A percentile compares a stretch with the other conserved stretches of the same genome.
Evolutionary conservation across 2,329 filamentous ascomycete genomes (phyloP).

Genomic region (Aspergillus novofumigatus): DNA sequence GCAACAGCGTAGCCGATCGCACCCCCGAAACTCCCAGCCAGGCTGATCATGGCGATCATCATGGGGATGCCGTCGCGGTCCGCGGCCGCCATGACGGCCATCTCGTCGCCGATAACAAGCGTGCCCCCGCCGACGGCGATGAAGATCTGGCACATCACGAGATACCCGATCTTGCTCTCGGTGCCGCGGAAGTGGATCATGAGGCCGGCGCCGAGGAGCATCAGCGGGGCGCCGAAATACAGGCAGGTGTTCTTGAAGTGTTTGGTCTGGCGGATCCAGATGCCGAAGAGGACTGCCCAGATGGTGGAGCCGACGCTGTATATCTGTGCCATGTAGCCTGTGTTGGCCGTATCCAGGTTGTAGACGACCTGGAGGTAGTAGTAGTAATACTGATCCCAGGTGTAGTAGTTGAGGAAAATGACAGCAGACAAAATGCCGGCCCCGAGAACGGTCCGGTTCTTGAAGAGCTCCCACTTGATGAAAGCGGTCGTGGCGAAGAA

Average conservation of each 20-base stretch:
- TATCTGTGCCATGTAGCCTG: slow-evolving; percentile 47
- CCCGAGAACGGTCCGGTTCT: slow-evolving; percentile 48
- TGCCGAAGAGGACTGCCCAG: slow-evolving; percentile 47
- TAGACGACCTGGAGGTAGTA: slow-evolving; percentile 55
- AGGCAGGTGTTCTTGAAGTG: slow-evolving; percentile 51
- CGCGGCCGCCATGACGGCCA: slow-evolving; percentile 55
- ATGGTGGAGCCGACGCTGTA: slow-evolving; percentile 55
- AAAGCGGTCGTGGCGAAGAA: slow-evolving; percentile 51
- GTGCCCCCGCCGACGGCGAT: slow-evolving; percentile 53
- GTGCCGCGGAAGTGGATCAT: slow-evolving; percentile 56
- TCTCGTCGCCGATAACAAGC: slow-evolving; percentile 52
- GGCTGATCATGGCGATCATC: slow-evolving; percentile 34
- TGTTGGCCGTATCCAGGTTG: slow-evolving; percentile 38
- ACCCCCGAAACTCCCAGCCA: slow-evolving; percentile 33
- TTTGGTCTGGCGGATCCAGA: slow-evolving; percentile 47
- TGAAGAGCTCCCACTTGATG: slow-evolving; percentile 50
- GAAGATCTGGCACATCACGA: slow-evolving; percentile 55
- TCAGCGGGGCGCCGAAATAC: slow-evolving; percentile 50
- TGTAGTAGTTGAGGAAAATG: slow-evolving; percentile 49
- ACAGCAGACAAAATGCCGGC: slow-evolving; percentile 49
- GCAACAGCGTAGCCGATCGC: slow-evolving; percentile 31
- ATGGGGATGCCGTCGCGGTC: slow-evolving; percentile 52
- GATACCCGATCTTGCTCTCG: slow-evolving; percentile 45
- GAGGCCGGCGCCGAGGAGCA: slow-evolving; percentile 50
- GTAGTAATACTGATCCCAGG: slow-evolving; percentile 53